Evolutionary conservation across 345 rosid genomes (phyloP).

Genomic region (Corchorus capsularis): DNA sequence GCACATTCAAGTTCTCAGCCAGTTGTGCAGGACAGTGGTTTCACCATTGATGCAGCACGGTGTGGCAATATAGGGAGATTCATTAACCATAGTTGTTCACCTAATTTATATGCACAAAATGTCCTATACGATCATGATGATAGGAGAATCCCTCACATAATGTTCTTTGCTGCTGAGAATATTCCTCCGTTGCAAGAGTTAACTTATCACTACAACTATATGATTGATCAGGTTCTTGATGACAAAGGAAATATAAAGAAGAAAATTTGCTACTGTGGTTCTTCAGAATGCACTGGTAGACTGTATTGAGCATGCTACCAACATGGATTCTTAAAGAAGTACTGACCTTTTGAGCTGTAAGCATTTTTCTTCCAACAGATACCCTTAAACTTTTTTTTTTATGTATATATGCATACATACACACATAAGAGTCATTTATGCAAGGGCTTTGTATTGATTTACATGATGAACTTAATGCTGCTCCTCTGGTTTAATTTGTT

Average conservation of each 20-base stretch:
- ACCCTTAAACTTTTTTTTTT: no score
- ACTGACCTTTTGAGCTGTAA: neutral
- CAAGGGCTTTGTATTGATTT: no score
- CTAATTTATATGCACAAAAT: slow-evolving; percentile 87
- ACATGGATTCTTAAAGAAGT: slow-evolving; percentile 1
- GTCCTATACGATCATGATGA: slow-evolving; percentile 79
- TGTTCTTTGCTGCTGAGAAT: slow-evolving; percentile 83
- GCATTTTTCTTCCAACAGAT: neutral
- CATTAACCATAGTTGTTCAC: slow-evolving; percentile 91
- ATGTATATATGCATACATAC: no score
- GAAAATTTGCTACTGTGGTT: slow-evolving; percentile 77
- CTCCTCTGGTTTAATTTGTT: no score
- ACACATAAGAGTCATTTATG: no score
- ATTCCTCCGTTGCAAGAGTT: slow-evolving; percentile 92
- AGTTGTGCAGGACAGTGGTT: slow-evolving; percentile 45
- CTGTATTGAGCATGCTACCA: slow-evolving; percentile 47
- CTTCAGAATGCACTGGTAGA: slow-evolving; percentile 73
- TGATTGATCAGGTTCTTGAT: slow-evolving; percentile 61
- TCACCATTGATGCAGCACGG: slow-evolving; percentile 82
- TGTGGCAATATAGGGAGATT: slow-evolving; percentile 81
- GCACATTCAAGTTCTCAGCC: slow-evolving; percentile 30
- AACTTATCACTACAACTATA: slow-evolving; percentile 77
- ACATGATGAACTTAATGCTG: no score
- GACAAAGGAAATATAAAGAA: slow-evolving; percentile 67
- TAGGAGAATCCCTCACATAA: slow-evolving; percentile 78